phyloP scores from a whole-genome alignment of 2,329 filamentous ascomycete species.

The Septoria linicola region DNA sequence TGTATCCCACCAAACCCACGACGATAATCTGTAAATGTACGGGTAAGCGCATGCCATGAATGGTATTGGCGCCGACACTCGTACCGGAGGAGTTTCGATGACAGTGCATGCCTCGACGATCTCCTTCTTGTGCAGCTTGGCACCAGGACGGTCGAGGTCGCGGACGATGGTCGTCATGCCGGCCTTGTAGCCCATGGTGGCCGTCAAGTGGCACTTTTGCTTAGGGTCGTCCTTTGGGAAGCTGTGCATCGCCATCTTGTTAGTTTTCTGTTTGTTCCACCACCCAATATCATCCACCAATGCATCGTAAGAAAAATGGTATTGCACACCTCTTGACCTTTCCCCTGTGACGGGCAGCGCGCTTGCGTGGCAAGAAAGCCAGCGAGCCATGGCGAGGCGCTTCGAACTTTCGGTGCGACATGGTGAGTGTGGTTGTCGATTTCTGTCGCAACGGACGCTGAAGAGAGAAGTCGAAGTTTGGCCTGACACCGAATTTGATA shows the following conservation, averaged over 20 bases:
- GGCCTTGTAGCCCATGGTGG: constrained; percentile 97
- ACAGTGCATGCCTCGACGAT: constrained; percentile 84
- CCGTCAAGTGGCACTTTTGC: constrained; percentile 98
- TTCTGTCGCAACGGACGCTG: constrained; percentile 13
- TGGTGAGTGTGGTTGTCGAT: constrained; percentile 29
- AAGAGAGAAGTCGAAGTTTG: not conserved
- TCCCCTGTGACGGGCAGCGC: constrained; percentile 88
- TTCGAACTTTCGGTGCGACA: constrained; percentile 70
- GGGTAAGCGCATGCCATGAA: constrained; percentile 60
- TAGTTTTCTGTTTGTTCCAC: too few species aligned
- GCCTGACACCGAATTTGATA: too few species aligned
- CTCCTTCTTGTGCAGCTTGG: constrained; percentile 99
- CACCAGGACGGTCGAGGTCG: constrained; percentile 97
- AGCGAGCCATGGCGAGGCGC: constrained; percentile 88
- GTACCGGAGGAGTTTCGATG: constrained; percentile 89
- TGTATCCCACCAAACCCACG: constrained; percentile 99
- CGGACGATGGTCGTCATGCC: constrained; percentile 99
- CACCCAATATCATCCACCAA: too few species aligned
- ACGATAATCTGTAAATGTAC: constrained; percentile 81
- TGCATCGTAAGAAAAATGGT: not conserved
- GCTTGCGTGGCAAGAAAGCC: constrained; percentile 66
- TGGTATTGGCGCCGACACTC: constrained; percentile 52
- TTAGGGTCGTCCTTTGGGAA: constrained; percentile 99
- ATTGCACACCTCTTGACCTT: constrained; percentile 88
- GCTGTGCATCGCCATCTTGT: too few species aligned